These are phyloP conservation scores for Thielaviopsis populi DNA, from an alignment of 2,329 filamentous ascomycete genomes.

Conservation along the genomic window DNA sequence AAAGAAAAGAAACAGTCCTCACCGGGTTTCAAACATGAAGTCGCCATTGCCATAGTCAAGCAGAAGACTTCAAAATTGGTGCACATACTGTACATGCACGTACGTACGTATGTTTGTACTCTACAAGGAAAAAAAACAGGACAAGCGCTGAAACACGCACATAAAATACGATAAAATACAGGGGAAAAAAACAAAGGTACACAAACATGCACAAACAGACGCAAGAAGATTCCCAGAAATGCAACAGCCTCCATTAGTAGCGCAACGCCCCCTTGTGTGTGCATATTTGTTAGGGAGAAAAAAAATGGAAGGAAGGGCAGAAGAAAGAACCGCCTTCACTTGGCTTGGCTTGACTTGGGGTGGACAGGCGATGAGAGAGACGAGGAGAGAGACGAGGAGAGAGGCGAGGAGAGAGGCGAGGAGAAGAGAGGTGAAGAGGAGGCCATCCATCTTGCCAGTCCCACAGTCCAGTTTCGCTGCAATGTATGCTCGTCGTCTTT, in stretches of 20 bases:
- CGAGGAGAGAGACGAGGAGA: too few relatives aligned
- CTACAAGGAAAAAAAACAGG: not conserved
- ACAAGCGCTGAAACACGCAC: not conserved
- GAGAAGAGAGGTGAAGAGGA: not conserved
- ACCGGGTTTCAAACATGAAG: too few relatives aligned
- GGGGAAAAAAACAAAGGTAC: not conserved
- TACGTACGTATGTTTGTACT: not conserved
- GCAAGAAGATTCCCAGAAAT: not conserved
- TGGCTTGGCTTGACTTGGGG: too few relatives aligned
- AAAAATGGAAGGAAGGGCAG: not conserved
- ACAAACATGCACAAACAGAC: not conserved
- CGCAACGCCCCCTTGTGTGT: slow-evolving; percentile 7
- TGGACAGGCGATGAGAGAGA: too few relatives aligned
- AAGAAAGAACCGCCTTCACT: not conserved
- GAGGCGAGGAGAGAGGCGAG: too few relatives aligned
- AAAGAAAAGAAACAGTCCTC: too few relatives aligned
- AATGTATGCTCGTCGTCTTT: not conserved
- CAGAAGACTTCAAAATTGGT: too few relatives aligned
- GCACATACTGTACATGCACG: too few relatives aligned
- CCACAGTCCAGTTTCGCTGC: not conserved
- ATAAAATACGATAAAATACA: not conserved
- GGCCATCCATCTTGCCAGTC: not conserved
- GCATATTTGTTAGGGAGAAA: slow-evolving; percentile 8
- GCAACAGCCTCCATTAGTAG: not conserved
- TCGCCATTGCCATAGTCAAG: too few relatives aligned